phyloP scores from a whole-genome alignment of 345 rosid genomes.

The Citrus australasica region DNA sequence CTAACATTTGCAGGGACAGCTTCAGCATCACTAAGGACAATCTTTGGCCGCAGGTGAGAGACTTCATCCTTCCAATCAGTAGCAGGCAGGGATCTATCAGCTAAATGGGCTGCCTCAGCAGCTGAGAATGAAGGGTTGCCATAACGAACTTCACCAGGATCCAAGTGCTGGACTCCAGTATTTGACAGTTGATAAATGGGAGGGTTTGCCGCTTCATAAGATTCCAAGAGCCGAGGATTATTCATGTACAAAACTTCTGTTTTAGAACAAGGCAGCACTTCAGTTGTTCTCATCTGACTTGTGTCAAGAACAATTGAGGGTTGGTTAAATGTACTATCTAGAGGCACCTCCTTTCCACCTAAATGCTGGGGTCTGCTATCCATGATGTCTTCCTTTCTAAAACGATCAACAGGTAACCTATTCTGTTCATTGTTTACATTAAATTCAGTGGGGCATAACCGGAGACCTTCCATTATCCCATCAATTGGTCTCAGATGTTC shows the following conservation, averaged over 20 bases:
- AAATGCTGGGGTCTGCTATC: constrained; percentile 30
- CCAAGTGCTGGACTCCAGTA: constrained; percentile 31
- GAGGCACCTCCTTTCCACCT: constrained; percentile 30
- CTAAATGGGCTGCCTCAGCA: constrained; percentile 22
- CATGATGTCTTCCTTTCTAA: constrained; percentile 31
- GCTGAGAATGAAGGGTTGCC: constrained; percentile 25
- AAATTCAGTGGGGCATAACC: constrained; percentile 22
- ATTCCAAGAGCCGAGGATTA: constrained; percentile 29
- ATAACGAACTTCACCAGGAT: constrained; percentile 33
- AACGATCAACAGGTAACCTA: constrained; percentile 25
- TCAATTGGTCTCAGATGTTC: constrained; percentile 36
- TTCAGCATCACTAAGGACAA: constrained; percentile 26
- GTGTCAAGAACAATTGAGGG: constrained; percentile 27
- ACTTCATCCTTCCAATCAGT: constrained; percentile 33
- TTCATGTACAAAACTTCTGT: constrained; percentile 24
- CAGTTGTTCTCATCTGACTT: constrained; percentile 23
- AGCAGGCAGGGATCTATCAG: constrained; percentile 29
- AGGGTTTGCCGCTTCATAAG: constrained; percentile 28
- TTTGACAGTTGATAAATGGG: constrained; percentile 32
- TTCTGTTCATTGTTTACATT: constrained; percentile 31
- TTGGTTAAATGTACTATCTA: constrained; percentile 28
- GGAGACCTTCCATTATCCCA: constrained; percentile 40
- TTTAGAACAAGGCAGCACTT: constrained; percentile 19
- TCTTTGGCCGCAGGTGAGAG: constrained; percentile 27
- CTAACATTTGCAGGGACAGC: constrained; percentile 19